phyloP scores from a whole-genome alignment of 2,329 filamentous ascomycete genomes.

The Xylariaceae sp. region DNA sequence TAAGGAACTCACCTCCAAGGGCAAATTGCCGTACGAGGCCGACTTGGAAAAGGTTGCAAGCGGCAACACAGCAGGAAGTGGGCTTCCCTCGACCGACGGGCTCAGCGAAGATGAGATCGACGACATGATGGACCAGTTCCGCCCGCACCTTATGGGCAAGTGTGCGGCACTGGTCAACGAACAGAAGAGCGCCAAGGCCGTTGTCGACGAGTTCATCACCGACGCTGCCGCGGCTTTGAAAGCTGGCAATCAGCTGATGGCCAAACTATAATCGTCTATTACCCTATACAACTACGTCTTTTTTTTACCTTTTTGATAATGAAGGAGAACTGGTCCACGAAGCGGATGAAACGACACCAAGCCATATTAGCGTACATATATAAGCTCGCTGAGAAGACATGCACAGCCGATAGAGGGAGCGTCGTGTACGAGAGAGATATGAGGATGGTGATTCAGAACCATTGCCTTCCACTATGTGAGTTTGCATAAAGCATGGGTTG shows the following conservation, averaged over 20 bases:
- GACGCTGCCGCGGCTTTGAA: constrained; percentile 70
- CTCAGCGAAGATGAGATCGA: constrained; percentile 65
- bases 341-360: too few species aligned
- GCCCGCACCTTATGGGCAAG: constrained; percentile 70
- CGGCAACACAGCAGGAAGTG: constrained; percentile 34
- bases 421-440: too few species aligned
- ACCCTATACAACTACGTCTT: neutral
- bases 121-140: constrained; percentile 74
- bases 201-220: constrained; percentile 88
- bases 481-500: too few species aligned
- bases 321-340: too few species aligned
- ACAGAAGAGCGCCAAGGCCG: constrained; percentile 81
- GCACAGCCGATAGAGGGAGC: too few species aligned
- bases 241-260: constrained; percentile 60
- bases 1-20: constrained; percentile 81
- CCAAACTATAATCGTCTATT: constrained; percentile 55
- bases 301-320: too few species aligned
- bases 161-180: constrained; percentile 90
- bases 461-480: too few species aligned
- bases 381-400: too few species aligned
- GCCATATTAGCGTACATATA: too few species aligned
- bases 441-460: too few species aligned
- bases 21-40: constrained; percentile 86
- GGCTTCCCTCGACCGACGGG: constrained; percentile 44
- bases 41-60: constrained; percentile 77